These are phyloP conservation scores for Zymoseptoria tritici DNA, from an alignment of 2,329 filamentous ascomycete species.

Conservation along the genomic window DNA sequence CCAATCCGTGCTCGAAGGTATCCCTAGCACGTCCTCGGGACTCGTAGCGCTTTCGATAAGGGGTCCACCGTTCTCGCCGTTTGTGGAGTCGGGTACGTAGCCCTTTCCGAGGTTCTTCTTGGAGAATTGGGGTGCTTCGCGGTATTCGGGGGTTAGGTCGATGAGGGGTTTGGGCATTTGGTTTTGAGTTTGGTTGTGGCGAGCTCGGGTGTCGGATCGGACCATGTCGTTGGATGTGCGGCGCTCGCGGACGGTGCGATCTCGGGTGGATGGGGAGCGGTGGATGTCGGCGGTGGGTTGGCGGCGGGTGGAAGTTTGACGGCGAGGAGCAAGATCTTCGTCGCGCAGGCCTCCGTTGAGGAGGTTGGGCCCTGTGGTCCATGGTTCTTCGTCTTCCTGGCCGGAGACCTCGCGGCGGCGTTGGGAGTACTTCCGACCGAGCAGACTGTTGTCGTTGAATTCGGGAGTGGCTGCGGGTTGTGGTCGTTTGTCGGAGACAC, in stretches of 20 bases:
- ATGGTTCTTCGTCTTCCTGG: slow-evolving; percentile 34
- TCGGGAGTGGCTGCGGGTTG: slow-evolving; percentile 25
- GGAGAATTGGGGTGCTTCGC: slow-evolving; percentile 54
- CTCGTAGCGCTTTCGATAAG: slow-evolving; percentile 42
- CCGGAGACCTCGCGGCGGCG: slow-evolving; percentile 35
- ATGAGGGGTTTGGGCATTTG: slow-evolving; percentile 54
- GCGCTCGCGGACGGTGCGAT: slow-evolving; percentile 7
- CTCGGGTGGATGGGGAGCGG: slow-evolving; percentile 14
- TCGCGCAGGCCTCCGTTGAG: slow-evolving; percentile 38
- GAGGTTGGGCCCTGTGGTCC: slow-evolving; percentile 52
- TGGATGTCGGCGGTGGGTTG: slow-evolving; percentile 14
- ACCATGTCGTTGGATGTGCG: slow-evolving; percentile 33
- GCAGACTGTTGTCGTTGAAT: slow-evolving; percentile 41
- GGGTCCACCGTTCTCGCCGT: slow-evolving; percentile 28
- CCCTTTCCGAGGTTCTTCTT: slow-evolving; percentile 44
- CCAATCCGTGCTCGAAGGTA: slow-evolving; percentile 41
- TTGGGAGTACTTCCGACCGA: slow-evolving; percentile 45
- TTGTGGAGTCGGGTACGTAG: slow-evolving; percentile 28
- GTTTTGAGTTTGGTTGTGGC: slow-evolving; percentile 4
- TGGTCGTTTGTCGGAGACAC: background rate
- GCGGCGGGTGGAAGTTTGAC: slow-evolving; percentile 7
- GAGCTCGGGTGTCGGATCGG: slow-evolving; percentile 37
- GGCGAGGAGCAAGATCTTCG: slow-evolving; percentile 11
- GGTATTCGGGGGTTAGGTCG: slow-evolving; percentile 58
- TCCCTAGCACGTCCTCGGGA: slow-evolving; percentile 34